Base-by-base conservation (phyloP, 2,329 filamentous ascomycete genomes). In the Coniochaeta ligniaria region DNA sequence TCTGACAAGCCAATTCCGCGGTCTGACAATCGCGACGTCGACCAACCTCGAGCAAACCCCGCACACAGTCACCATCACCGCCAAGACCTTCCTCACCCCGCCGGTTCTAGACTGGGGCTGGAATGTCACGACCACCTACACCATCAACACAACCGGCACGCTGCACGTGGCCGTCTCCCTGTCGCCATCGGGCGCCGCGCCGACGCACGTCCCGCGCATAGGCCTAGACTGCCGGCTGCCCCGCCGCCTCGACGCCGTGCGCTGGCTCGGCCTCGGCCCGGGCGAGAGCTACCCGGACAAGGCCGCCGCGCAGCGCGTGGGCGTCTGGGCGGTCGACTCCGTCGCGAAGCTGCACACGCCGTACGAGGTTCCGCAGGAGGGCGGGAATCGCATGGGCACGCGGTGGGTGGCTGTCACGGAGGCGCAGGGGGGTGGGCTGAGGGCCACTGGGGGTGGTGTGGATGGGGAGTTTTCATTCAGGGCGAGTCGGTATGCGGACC, bases 311-410 rank as follows among this genome's bases (percentile, higher is more conserved):
- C 84, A 87, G 65, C 74, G 73, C 1, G 67, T 85, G 0, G 85
- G 81, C 1, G 74, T 83, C 45, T 84, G 76, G 70, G 69, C 67
- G 0, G 69, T 66, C 1, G 67, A 67, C 1, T 71, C 69, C 1
- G 72, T 86, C 1, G 74, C 77, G 1, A 76, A 80, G 0, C 75
- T 90, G 28, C 80, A 82, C 67, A 78, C 80, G 0, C 75, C 77
- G 1, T 89, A 89, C 66, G 87, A 90, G 20, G 84, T 85, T 24
- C 87, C 87, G 0, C 87, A 91, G 68, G 87, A 90, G 66, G 84
- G 81, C 59, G 84, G 85, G 1, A 90, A 90, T 69, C 76, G 83
- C 16, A 83, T 82, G 60, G 83, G 83, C 36, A 83, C 81, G 0
- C 76, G 82, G 7, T 89, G 84, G 81, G 71, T 89, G 7, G 67